phyloP scores from a whole-genome alignment of 2,329 filamentous ascomycete species.

The Aspergillus alliaceus region DNA sequence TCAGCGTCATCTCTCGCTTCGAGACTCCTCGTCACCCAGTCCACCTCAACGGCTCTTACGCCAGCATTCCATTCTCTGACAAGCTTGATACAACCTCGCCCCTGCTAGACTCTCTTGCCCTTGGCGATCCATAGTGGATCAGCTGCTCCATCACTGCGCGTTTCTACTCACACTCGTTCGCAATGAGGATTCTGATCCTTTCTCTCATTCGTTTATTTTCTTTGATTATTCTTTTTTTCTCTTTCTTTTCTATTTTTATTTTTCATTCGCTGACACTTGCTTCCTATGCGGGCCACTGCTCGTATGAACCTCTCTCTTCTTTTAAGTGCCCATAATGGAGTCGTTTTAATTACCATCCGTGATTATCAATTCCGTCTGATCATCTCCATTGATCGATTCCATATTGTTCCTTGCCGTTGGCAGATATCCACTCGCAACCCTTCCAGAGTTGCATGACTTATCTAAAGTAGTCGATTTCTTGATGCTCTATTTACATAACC shows the following conservation, averaged over 20 bases:
- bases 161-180: conserved; percentile 4
- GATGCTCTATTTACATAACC: neutral
- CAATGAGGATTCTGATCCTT: neutral
- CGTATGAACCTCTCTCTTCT: neutral
- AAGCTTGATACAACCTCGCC: conserved; percentile 14
- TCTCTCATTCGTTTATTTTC: conserved; percentile 4
- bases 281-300: too few relatives aligned
- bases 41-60: conserved; percentile 20
- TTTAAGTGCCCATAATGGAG: conserved; percentile 13
- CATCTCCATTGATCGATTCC: conserved; percentile 3
- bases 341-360: neutral
- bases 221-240: conserved; percentile 10
- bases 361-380: neutral
- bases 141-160: conserved; percentile 3
- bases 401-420: conserved; percentile 3
- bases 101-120: neutral
- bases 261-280: too few relatives aligned
- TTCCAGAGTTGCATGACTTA: neutral
- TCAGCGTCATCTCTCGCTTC: conserved; percentile 29
- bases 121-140: conserved; percentile 28
- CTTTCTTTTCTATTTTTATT: conserved; percentile 5
- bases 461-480: neutral
- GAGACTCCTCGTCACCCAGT: conserved; percentile 22
- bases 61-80: conserved; percentile 13
- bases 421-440: neutral